Evolutionary conservation across 331 rosid genomes (phyloP).

Genomic region (Saraca asoca): DNA sequence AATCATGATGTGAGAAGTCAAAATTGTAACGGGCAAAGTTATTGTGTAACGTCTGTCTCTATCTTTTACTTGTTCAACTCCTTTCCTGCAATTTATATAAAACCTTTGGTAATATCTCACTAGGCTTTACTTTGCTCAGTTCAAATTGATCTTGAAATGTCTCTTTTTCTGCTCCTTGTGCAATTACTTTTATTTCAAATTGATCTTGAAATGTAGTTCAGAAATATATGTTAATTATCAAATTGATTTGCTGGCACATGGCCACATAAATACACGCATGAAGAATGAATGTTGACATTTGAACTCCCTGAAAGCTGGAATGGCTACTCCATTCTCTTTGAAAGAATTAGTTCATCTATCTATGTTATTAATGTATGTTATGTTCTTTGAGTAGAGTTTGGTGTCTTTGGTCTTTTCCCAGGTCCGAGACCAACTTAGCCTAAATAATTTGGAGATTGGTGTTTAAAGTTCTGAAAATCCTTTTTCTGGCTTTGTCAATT

Average conservation of each 20-base stretch:
- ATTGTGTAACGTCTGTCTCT: too few relatives aligned
- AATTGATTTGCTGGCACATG: slow-evolving; percentile 5
- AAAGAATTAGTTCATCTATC: slow-evolving; percentile 25
- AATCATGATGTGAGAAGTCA: too few relatives aligned
- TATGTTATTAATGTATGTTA: not conserved
- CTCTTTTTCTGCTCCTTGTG: too few relatives aligned
- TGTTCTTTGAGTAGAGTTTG: not conserved
- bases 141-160: too few relatives aligned
- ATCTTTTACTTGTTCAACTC: too few relatives aligned
- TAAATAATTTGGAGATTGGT: slow-evolving; percentile 1
- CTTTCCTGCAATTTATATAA: too few relatives aligned
- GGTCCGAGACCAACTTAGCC: not conserved
- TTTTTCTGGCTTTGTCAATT: not conserved
- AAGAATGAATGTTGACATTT: not conserved
- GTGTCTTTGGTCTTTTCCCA: not conserved
- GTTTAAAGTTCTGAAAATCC: not conserved
- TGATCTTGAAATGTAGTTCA: too few relatives aligned
- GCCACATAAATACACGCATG: not conserved
- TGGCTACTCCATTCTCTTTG: slow-evolving; percentile 1
- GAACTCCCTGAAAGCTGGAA: slow-evolving; percentile 23
- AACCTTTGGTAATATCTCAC: too few relatives aligned
- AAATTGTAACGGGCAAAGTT: too few relatives aligned
- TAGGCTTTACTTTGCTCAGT: too few relatives aligned
- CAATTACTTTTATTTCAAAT: too few relatives aligned
- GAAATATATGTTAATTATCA: too few relatives aligned